Evolutionary conservation across 208 protist species (phyloP).

Genomic region (Wallacemonas collosoma): DNA sequence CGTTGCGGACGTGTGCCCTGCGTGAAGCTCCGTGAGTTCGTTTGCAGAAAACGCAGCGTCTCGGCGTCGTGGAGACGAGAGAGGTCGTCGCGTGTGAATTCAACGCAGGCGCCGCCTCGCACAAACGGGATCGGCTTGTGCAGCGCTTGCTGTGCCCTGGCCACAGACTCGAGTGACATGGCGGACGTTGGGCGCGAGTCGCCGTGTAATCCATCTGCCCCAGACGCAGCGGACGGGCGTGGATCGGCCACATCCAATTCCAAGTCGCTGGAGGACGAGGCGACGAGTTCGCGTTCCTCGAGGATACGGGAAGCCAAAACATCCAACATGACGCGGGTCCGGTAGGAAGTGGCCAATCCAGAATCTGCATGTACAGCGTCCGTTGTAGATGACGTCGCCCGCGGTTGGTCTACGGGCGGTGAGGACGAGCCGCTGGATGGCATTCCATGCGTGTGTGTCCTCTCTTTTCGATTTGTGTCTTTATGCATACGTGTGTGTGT

Average conservation of each 20-base stretch:
- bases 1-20: conserved; percentile 26
- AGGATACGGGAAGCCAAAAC: conserved; percentile 46
- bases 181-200: not conserved
- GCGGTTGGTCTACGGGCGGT: too few relatives aligned
- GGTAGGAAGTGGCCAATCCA: not conserved
- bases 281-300: conserved; percentile 22
- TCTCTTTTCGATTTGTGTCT: too few relatives aligned
- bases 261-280: conserved; percentile 15
- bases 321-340: conserved; percentile 21
- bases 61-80: conserved; percentile 53
- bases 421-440: too few relatives aligned
- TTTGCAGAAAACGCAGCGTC: conserved; percentile 54
- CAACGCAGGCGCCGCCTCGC: conserved; percentile 41
- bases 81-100: conserved; percentile 66
- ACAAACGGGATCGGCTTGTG: conserved; percentile 48
- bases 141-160: conserved; percentile 50
- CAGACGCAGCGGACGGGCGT: not conserved
- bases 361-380: not conserved
- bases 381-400: not conserved
- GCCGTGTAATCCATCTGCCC: not conserved
- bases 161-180: conserved; percentile 51
- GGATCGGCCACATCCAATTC: not conserved
- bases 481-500: too few relatives aligned
- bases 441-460: too few relatives aligned
- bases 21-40: conserved; percentile 43